phyloP scores from a whole-genome alignment of 2,329 filamentous ascomycete species.

The Immersiporthe knoxdaviesiana region DNA sequence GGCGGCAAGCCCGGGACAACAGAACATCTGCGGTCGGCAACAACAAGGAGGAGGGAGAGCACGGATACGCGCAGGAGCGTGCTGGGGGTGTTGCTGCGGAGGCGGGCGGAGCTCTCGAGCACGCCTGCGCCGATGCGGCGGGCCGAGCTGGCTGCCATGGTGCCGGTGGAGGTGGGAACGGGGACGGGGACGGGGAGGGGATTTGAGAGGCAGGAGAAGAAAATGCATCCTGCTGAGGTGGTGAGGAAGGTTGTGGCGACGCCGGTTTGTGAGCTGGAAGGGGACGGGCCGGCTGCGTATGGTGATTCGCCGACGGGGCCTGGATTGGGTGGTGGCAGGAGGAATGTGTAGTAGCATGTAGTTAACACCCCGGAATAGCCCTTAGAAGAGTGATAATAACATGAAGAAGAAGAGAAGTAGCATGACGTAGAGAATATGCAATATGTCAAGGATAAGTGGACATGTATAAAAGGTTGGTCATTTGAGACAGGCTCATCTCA shows the following conservation, averaged over 20 bases:
- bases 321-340: neutral
- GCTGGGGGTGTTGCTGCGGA: neutral
- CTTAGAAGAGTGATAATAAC: neutral
- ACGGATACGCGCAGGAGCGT: neutral
- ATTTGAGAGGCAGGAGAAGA: neutral
- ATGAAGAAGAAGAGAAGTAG: no score
- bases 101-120: neutral
- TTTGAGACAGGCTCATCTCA: neutral
- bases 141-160: constrained; percentile 2
- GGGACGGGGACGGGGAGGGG: neutral
- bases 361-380: neutral
- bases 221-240: neutral
- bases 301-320: neutral
- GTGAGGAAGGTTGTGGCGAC: neutral
- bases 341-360: neutral
- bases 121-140: constrained; percentile 6
- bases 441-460: neutral
- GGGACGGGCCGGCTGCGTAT: neutral
- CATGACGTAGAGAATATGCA: neutral
- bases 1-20: neutral
- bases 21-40: no score
- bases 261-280: constrained; percentile 4
- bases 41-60: neutral
- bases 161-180: neutral
- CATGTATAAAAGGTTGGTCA: neutral